Conservation (phyloP, 140 eudicot species). For the Stevia rebaudiana region DNA sequence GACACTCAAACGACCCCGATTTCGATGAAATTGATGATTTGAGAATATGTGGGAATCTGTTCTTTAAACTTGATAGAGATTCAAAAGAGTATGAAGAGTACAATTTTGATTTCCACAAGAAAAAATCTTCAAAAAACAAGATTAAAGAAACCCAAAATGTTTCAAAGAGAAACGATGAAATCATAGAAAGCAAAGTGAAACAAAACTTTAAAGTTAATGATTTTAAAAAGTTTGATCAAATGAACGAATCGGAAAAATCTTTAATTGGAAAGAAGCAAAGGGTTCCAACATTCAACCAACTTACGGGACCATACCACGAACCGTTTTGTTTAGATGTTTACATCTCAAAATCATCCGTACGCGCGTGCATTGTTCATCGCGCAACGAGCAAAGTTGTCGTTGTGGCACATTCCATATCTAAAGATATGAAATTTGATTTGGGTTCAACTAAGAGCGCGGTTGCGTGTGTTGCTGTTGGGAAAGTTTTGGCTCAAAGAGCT, state of each 20-base stretch:
- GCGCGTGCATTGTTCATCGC: constrained; percentile 81
- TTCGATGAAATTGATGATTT: constrained; percentile 74
- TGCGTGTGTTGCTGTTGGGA: constrained; percentile 73
- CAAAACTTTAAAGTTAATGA: neutral
- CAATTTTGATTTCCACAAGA: constrained; percentile 57
- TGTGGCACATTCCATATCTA: constrained; percentile 85
- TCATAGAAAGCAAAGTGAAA: constrained; percentile 25
- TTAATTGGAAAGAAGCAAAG: constrained; percentile 43
- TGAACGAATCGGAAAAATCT: constrained; percentile 7
- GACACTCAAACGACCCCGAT: constrained; percentile 30
- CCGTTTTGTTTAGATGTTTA: constrained; percentile 89
- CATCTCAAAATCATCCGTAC: constrained; percentile 70
- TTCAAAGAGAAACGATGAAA: constrained; percentile 23
- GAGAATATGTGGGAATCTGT: constrained; percentile 69
- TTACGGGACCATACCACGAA: constrained; percentile 81
- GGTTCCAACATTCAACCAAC: constrained; percentile 73
- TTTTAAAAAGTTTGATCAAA: neutral
- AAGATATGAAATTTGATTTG: constrained; percentile 78
- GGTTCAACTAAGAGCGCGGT: constrained; percentile 57
- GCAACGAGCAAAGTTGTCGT: constrained; percentile 84
- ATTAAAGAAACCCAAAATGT: constrained; percentile 25
- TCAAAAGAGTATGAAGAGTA: constrained; percentile 85
- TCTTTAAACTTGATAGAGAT: constrained; percentile 67
- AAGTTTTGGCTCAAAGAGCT: constrained; percentile 75
- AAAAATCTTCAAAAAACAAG: constrained; percentile 35